Conservation (phyloP, 805 yeast species). For the Scheffersomyces coipomensis region DNA sequence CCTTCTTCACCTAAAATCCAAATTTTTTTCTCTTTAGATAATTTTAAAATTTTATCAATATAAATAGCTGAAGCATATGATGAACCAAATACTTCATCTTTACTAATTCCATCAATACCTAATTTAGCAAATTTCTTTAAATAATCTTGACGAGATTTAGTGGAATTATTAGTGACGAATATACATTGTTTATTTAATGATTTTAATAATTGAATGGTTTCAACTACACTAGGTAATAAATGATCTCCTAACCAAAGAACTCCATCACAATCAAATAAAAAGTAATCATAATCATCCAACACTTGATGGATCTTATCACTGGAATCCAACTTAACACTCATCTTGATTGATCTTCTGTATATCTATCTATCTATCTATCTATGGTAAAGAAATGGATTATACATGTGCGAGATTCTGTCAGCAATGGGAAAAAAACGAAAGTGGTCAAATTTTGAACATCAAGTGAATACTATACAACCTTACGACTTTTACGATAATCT, state of each 20-base stretch:
- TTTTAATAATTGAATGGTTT: conserved; percentile 66
- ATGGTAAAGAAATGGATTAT: too few relatives aligned
- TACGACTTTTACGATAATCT: too few relatives aligned
- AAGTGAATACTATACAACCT: too few relatives aligned
- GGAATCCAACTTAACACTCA: conserved; percentile 14
- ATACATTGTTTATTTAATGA: conserved; percentile 61
- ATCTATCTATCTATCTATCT: not conserved
- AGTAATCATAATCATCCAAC: conserved; percentile 72
- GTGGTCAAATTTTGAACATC: too few relatives aligned
- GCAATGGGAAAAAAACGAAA: too few relatives aligned
- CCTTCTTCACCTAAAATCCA: conserved; percentile 92
- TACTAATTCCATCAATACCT: conserved; percentile 47
- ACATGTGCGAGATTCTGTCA: too few relatives aligned
- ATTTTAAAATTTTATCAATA: conserved; percentile 67
- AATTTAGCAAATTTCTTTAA: conserved; percentile 66
- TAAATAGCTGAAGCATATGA: conserved; percentile 91
- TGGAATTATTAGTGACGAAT: conserved; percentile 94
- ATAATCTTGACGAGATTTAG: conserved; percentile 81
- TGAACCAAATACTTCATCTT: conserved; percentile 83
- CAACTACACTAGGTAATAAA: conserved; percentile 72
- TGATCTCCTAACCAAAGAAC: conserved; percentile 92
- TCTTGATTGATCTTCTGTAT: conserved; percentile 3
- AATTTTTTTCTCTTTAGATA: conserved; percentile 74
- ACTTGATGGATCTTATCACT: conserved; percentile 49
- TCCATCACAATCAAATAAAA: conserved; percentile 96